Evolutionary conservation across 176 grass and related monocot species (phyloP), one percentile per base, ranked within the genome.

Genomic region (Lolium perenne): DNA sequence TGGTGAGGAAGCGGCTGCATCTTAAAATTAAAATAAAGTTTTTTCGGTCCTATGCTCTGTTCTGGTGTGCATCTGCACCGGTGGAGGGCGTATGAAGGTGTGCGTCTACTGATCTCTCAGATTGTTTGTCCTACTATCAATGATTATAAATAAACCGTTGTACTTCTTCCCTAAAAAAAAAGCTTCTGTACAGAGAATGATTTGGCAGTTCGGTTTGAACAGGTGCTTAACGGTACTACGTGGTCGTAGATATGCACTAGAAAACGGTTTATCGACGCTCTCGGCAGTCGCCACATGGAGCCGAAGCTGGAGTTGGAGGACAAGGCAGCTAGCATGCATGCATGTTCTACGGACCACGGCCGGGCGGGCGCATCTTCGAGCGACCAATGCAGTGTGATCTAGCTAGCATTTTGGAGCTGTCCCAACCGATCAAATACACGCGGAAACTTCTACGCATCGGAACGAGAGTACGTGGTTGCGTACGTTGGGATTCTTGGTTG

Each of bases 201-300:
- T 66, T 66, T 47, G 40, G 63, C 13, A 23, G 23, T 43, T 43
- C 7, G 55, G 87, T 73, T 72, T 40, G 81, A 46, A 47, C 32
- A 72, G 46, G 67, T 23, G 71, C 10, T 47, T 10, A 79, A 10
- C 48, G 73, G 47, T 43, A 43, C 6, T 21, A 20, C 26, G 84
- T 48, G 62, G 5, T 32, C 11, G 63, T 7, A 66, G 62, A 65
- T 32, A 35, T 35, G 32, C 32, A 35, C 57, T 75, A 76, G 73
- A 76, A 76, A 53, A 76, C 10, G 73, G 48, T 54, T 53, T 54
- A 10, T 0, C 3, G 47, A 75, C 73, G 73, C 72, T 23, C 1
- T 51, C 65, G 26, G 7, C 6, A 47, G 13, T 53, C 71, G 45
- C 84, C 89, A 87, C 89, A 87, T 87, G 84, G 84, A 58, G 80